Evolutionary conservation across 129 eudicot genomes (phyloP).

Genomic region (Scalesia atractyloides): DNA sequence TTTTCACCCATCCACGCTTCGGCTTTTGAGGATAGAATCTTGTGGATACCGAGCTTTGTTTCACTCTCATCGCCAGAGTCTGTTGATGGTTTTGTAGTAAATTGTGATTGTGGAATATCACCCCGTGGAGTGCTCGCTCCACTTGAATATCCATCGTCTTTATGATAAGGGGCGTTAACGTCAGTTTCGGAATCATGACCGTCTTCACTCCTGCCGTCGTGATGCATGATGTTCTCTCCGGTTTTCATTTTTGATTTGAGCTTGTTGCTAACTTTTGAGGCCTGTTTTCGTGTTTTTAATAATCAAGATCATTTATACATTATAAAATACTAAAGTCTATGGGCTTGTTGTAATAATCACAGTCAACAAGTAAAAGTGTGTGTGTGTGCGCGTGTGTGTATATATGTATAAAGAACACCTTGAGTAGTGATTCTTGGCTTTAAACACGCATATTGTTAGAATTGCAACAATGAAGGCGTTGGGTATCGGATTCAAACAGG

Average conservation of each 20-base stretch:
- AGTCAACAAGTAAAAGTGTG: not conserved
- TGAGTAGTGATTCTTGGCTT: not conserved
- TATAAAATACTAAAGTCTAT: not conserved
- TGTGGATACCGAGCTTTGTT: constrained; percentile 51
- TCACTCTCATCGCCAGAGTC: constrained; percentile 63
- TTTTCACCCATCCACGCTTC: constrained; percentile 91
- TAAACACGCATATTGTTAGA: not conserved
- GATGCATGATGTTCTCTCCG: constrained; percentile 33
- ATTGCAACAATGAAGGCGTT: not conserved
- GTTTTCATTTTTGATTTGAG: constrained; percentile 66
- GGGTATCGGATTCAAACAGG: not conserved
- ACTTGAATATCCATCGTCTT: constrained; percentile 72
- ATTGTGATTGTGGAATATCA: constrained; percentile 49
- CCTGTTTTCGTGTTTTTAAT: constrained; percentile 38
- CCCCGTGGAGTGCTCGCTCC: constrained; percentile 94
- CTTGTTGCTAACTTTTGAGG: constrained; percentile 82
- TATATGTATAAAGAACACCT: not conserved
- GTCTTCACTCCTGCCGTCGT: constrained; percentile 63
- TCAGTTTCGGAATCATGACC: constrained; percentile 55
- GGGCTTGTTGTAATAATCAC: not conserved
- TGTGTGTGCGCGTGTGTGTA: not conserved
- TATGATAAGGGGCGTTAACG: constrained; percentile 39
- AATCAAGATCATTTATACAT: constrained; percentile 22
- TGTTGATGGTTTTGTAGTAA: constrained; percentile 30
- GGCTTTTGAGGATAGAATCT: constrained; percentile 66